These are phyloP conservation scores for Pseudogymnoascus sp. DNA, from an alignment of 2,329 filamentous ascomycete genomes.

Conservation along the genomic window DNA sequence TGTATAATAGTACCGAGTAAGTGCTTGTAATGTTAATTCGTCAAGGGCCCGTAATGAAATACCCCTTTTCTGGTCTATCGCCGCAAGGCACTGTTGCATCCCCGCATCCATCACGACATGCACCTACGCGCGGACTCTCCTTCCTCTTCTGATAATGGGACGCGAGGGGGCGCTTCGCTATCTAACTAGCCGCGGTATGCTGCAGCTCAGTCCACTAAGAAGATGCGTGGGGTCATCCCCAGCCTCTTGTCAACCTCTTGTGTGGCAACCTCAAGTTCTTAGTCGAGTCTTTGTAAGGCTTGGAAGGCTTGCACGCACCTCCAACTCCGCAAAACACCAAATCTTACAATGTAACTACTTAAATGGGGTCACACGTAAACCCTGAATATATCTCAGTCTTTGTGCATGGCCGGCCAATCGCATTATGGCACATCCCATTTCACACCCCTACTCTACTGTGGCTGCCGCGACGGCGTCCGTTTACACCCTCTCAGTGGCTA, in stretches of 20 bases:
- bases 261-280: not conserved
- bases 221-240: not conserved
- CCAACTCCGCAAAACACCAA: not conserved
- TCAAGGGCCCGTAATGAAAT: not conserved
- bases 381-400: not conserved
- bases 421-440: not conserved
- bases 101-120: not conserved
- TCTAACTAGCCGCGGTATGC: not conserved
- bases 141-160: not conserved
- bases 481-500: not conserved
- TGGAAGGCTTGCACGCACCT: not conserved
- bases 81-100: not conserved
- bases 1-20: not conserved
- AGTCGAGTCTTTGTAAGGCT: not conserved
- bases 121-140: not conserved
- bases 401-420: not conserved
- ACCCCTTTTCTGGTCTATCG: not conserved
- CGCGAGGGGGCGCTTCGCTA: constrained; percentile 5
- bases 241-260: not conserved
- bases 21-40: not conserved
- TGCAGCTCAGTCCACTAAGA: not conserved
- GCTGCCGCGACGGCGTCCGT: constrained; percentile 3
- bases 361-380: not conserved
- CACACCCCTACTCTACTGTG: not conserved
- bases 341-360: not conserved